Conservation (phyloP, 768 basidiomycete species). For the Trametes cubensis region DNA sequence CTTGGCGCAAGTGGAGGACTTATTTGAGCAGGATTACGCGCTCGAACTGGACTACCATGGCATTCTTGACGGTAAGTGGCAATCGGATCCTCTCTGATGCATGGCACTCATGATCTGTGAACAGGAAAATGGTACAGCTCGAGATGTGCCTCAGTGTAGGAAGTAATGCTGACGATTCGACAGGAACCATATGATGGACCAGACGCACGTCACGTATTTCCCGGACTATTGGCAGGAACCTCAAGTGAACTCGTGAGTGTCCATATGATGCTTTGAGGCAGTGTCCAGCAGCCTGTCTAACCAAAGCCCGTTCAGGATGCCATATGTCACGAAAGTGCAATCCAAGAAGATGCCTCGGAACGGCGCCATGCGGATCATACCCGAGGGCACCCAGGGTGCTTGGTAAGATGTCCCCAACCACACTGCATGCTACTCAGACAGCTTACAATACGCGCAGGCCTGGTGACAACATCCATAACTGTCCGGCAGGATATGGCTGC, state of each 20-base stretch:
- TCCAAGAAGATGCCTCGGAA: conserved; percentile 57
- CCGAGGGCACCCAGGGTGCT: conserved; percentile 61
- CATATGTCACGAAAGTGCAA: conserved; percentile 52
- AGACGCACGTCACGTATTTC: conserved; percentile 64
- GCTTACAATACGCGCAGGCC: conserved; percentile 46
- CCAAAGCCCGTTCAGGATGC: conserved; percentile 46
- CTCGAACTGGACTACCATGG: conserved; percentile 63
- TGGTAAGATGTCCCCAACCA: conserved; percentile 44
- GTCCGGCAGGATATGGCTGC: conserved; percentile 50
- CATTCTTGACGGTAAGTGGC: conserved; percentile 51
- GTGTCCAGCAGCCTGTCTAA: neutral
- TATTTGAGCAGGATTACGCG: conserved; percentile 65
- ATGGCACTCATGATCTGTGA: neutral
- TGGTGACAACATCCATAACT: conserved; percentile 66
- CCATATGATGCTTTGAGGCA: neutral
- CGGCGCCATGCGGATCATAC: conserved; percentile 65
- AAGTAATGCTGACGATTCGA: neutral
- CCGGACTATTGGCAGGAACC: conserved; percentile 70
- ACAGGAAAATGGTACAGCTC: conserved; percentile 62
- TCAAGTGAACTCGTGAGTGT: conserved; percentile 57
- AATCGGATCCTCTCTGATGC: too few species aligned
- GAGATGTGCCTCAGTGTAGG: neutral
- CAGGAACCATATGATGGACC: conserved; percentile 62
- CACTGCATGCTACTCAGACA: neutral
- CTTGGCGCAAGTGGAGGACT: conserved; percentile 54